Conservation (phyloP, 129 eudicot species). For the Erigeron canadensis region DNA sequence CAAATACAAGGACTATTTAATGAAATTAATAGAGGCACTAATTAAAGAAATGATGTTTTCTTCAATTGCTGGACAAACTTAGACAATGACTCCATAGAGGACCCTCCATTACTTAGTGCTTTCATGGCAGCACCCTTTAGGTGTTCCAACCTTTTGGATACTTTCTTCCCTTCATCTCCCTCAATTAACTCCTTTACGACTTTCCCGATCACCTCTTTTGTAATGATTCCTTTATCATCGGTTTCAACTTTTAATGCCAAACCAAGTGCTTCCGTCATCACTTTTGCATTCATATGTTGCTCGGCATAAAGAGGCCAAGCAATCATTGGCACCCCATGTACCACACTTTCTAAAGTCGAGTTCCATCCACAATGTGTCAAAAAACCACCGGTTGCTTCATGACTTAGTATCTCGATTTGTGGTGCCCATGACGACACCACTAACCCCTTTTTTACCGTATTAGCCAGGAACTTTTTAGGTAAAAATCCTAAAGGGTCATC, state of each 20-base stretch:
- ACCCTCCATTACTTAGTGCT: conserved; percentile 36
- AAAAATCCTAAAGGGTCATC: conserved; percentile 38
- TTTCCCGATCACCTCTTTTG: conserved; percentile 24
- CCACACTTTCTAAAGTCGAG: conserved; percentile 45
- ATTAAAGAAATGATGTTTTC: conserved; percentile 1
- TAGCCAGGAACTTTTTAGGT: conserved; percentile 37
- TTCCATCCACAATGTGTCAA: conserved; percentile 55
- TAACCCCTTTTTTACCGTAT: conserved; percentile 27
- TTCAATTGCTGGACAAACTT: conserved; percentile 32
- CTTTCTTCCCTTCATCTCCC: conserved; percentile 36
- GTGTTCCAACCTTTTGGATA: conserved; percentile 29
- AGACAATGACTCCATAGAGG: conserved; percentile 36
- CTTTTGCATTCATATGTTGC: conserved; percentile 42
- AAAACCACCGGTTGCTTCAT: conserved; percentile 41
- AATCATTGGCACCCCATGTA: conserved; percentile 46
- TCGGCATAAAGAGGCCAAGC: conserved; percentile 57
- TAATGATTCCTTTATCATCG: conserved; percentile 22
- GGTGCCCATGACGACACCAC: conserved; percentile 45
- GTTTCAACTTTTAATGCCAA: conserved; percentile 35
- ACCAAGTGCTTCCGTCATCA: conserved; percentile 29
- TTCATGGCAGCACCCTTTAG: conserved; percentile 27
- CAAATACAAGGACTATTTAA: not conserved
- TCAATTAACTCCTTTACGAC: conserved; percentile 35
- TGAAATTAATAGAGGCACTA: too few species aligned
- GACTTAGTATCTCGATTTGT: conserved; percentile 39